Conservation (phyloP, 2,329 filamentous ascomycete species). For the Sclerotiophoma versabilis region DNA sequence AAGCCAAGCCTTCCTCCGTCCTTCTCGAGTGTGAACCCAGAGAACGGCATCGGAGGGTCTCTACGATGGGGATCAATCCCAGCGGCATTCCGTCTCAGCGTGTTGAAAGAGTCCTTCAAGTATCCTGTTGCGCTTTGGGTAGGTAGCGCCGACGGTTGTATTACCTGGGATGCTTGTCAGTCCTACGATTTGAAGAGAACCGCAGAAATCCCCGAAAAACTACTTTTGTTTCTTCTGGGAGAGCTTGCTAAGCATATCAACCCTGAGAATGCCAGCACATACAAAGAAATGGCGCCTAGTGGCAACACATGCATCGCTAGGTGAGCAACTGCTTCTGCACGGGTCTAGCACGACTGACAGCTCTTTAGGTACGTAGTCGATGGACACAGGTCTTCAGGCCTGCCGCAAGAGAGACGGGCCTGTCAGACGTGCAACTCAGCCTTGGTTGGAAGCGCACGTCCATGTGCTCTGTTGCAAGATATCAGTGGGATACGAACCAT, state of each 20-base stretch:
- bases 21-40: background rate
- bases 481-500: slow-evolving; percentile 16
- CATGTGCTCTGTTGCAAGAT: slow-evolving; percentile 23
- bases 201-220: background rate
- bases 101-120: background rate
- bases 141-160: background rate
- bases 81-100: background rate
- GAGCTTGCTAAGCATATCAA: slow-evolving; percentile 12
- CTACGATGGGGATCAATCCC: background rate
- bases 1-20: background rate
- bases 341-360: background rate
- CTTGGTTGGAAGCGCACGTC: too few relatives aligned
- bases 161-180: background rate
- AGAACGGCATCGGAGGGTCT: background rate
- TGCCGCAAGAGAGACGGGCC: slow-evolving; percentile 8
- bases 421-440: slow-evolving; percentile 17
- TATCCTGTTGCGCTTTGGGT: slow-evolving; percentile 3
- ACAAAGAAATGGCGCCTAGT: slow-evolving; percentile 11
- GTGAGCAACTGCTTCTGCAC: background rate
- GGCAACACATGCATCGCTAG: slow-evolving; percentile 17
- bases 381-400: slow-evolving; percentile 5
- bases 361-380: slow-evolving; percentile 11
- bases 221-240: slow-evolving; percentile 1
- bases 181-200: slow-evolving; percentile 1
- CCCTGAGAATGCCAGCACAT: background rate